Evolutionary conservation across 371 early-diverging fungal genomes (phyloP).

Genomic region (Lichtheimia corymbifera): DNA sequence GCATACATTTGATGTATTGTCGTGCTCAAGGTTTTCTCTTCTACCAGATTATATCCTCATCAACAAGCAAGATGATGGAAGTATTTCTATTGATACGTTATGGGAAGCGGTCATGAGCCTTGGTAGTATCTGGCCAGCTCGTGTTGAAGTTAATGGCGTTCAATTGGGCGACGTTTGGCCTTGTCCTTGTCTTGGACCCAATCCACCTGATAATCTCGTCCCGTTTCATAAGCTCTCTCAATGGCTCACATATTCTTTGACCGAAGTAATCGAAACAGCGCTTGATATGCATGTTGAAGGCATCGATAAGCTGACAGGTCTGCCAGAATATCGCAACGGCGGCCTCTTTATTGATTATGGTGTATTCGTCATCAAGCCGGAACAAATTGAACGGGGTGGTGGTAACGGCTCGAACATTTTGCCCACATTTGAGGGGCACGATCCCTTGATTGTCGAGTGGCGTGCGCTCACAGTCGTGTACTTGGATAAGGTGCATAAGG

Average conservation of each 20-base stretch:
- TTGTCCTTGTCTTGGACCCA: constrained; percentile 50
- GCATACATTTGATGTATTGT: not conserved
- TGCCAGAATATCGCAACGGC: constrained; percentile 95
- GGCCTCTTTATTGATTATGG: constrained; percentile 51
- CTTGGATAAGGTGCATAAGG: constrained; percentile 72
- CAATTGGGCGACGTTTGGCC: constrained; percentile 94
- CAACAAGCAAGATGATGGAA: constrained; percentile 14
- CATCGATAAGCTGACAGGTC: constrained; percentile 76
- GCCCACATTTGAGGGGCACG: constrained; percentile 77
- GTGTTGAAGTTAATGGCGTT: constrained; percentile 72
- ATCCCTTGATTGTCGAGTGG: constrained; percentile 91
- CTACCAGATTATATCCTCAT: constrained; percentile 47
- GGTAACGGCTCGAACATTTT: constrained; percentile 9
- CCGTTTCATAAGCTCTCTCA: constrained; percentile 94
- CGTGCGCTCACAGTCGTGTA: constrained; percentile 86
- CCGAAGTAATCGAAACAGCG: constrained; percentile 75
- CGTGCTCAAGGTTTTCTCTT: not conserved
- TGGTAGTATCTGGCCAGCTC: constrained; percentile 51
- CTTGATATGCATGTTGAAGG: constrained; percentile 60
- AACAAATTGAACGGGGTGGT: constrained; percentile 26
- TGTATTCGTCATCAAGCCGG: constrained; percentile 39
- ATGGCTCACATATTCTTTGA: constrained; percentile 92
- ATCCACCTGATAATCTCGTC: constrained; percentile 52
- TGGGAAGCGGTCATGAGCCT: constrained; percentile 81
- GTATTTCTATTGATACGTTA: constrained; percentile 30